Percentiles rank a stretch among this genome's conserved stretches.
Conservation (phyloP, 352 stramenopile species). For the Chrysophaeum taylorii region DNA sequence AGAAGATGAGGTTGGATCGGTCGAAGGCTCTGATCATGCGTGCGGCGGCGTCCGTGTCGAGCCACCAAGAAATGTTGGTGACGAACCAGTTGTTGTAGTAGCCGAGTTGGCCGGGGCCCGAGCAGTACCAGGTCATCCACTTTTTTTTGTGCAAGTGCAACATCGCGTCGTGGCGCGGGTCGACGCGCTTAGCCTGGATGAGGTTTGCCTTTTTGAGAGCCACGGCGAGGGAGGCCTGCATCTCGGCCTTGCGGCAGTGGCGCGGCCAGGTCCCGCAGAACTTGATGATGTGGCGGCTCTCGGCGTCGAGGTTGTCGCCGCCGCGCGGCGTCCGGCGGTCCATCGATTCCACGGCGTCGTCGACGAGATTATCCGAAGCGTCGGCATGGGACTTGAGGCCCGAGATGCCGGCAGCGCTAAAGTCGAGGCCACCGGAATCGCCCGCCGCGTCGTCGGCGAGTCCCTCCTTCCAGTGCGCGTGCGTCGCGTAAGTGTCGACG, state of each 20-base stretch:
- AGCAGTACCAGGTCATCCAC: not conserved
- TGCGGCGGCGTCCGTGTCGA: conserved; percentile 26
- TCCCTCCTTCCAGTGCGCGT: not conserved
- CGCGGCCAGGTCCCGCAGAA: conserved; percentile 3
- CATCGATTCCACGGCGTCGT: not conserved
- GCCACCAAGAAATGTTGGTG: conserved; percentile 52
- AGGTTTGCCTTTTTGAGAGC: not conserved
- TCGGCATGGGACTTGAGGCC: no score
- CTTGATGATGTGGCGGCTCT: not conserved
- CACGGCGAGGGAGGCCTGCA: not conserved
- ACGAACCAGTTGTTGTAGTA: conserved; percentile 26
- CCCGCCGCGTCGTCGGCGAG: not conserved
- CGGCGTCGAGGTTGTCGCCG: not conserved
- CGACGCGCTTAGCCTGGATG: not conserved
- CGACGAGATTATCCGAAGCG: no score
- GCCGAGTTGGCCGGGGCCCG: not conserved
- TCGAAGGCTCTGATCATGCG: conserved; percentile 40
- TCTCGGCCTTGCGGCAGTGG: not conserved
- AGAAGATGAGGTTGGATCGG: conserved; percentile 45
- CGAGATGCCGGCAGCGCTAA: no score
- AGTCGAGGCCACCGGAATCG: no score
- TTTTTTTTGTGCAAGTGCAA: not conserved
- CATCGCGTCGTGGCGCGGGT: not conserved
- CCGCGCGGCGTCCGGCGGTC: not conserved
- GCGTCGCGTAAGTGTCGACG: not conserved